These are phyloP conservation scores for Botrytis medusae DNA, from an alignment of 2,329 filamentous ascomycete species.

Conservation along the genomic window DNA sequence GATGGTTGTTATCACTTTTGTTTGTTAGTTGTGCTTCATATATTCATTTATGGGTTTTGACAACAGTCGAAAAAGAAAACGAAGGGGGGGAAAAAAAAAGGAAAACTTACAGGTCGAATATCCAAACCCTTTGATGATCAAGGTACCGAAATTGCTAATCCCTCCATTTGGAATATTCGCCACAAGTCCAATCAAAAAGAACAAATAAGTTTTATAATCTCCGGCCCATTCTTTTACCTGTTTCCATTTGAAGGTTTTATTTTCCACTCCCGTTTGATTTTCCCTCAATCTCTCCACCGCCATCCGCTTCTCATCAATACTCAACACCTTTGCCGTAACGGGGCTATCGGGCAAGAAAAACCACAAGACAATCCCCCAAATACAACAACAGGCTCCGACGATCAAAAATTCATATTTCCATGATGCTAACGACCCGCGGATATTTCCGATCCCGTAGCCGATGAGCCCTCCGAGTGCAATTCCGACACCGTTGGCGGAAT, in stretches of 20 bases:
- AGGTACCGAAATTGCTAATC: conserved; percentile 55
- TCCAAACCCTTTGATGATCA: conserved; percentile 57
- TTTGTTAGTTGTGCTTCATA: neutral
- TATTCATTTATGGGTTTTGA: neutral
- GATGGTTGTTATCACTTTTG: conserved; percentile 49
- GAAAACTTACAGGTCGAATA: conserved; percentile 39
- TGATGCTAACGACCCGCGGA: conserved; percentile 47
- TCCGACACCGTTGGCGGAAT: conserved; percentile 59
- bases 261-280: conserved; percentile 35
- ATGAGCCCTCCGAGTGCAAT: conserved; percentile 58
- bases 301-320: conserved; percentile 34
- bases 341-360: conserved; percentile 32
- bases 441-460: conserved; percentile 56
- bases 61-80: neutral
- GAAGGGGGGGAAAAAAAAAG: neutral
- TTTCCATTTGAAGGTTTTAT: conserved; percentile 42
- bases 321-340: conserved; percentile 30
- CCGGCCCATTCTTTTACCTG: conserved; percentile 30
- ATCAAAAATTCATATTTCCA: conserved; percentile 61
- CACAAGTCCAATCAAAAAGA: conserved; percentile 51
- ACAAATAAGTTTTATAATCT: conserved; percentile 30
- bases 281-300: conserved; percentile 43
- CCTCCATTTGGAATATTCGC: conserved; percentile 56
- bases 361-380: conserved; percentile 43
- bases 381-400: conserved; percentile 43